A percentile compares a stretch with the other conserved stretches of the same genome.
These are phyloP conservation scores for Macrolepiota fuliginosa DNA, from an alignment of 768 basidiomycete genomes.

Conservation along the genomic window DNA sequence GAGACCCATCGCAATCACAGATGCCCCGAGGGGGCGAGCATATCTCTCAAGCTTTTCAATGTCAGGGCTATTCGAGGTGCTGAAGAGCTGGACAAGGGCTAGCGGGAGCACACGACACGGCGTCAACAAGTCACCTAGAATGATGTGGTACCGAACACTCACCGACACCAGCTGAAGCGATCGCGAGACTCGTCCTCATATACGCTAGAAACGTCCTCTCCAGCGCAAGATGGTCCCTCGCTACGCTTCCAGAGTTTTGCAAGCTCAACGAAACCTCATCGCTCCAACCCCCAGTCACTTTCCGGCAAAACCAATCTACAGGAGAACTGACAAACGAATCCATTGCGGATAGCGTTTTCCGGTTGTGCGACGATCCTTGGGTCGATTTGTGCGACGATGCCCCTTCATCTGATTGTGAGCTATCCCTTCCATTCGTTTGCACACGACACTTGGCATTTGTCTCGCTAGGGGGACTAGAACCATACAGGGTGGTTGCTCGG, in stretches of 20 bases:
- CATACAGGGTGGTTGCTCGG: background rate
- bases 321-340: background rate
- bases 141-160: constrained; percentile 19
- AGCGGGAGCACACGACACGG: background rate
- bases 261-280: constrained; percentile 30
- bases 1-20: constrained; percentile 43
- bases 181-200: constrained; percentile 59
- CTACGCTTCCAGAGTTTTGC: constrained; percentile 61
- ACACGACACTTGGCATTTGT: background rate
- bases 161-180: constrained; percentile 62
- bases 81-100: constrained; percentile 53
- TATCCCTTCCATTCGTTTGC: background rate
- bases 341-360: background rate
- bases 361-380: background rate
- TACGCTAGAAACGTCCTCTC: constrained; percentile 67
- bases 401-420: background rate
- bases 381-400: background rate
- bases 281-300: background rate
- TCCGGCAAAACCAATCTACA: background rate
- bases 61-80: background rate
- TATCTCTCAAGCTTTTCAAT: constrained; percentile 25
- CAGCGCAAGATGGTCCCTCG: constrained; percentile 61
- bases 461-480: background rate
- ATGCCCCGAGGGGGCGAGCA: constrained; percentile 53
- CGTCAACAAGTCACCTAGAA: background rate